Evolutionary conservation across 352 stramenopile species (phyloP).

Genomic region (Phytophthora capsici): DNA sequence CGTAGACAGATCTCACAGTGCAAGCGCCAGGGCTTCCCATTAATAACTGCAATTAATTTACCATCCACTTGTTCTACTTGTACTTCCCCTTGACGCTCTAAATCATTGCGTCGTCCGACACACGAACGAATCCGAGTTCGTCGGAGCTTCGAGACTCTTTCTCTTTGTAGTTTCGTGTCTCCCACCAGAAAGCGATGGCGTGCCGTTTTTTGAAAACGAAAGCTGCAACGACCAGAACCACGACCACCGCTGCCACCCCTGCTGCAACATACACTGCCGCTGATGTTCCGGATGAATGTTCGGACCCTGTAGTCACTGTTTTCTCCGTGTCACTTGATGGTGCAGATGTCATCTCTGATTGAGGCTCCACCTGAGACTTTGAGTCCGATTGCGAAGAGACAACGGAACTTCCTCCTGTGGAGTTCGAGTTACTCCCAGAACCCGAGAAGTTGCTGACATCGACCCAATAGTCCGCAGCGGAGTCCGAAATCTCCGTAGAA

Average conservation of each 20-base stretch:
- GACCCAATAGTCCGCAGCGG: constrained; percentile 33
- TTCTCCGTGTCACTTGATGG: constrained; percentile 6
- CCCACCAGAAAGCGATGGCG: constrained; percentile 32
- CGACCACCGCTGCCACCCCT: constrained; percentile 23
- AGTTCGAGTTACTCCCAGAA: constrained; percentile 18
- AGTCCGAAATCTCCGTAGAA: constrained; percentile 15
- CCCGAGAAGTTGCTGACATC: constrained; percentile 4
- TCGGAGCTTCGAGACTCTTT: constrained; percentile 33
- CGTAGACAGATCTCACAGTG: constrained; percentile 1
- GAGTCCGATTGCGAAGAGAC: constrained; percentile 9
- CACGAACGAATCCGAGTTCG: constrained; percentile 36
- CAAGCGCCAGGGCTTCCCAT: background rate
- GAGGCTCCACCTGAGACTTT: constrained; percentile 8
- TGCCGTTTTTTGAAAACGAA: constrained; percentile 29
- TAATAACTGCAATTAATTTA: constrained; percentile 20
- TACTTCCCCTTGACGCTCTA: constrained; percentile 14
- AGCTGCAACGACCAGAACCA: constrained; percentile 28
- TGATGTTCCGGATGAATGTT: constrained; percentile 19
- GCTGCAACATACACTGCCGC: constrained; percentile 25
- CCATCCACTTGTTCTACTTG: background rate
- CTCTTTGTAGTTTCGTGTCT: constrained; percentile 17
- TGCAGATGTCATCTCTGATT: constrained; percentile 14
- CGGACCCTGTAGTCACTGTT: constrained; percentile 15
- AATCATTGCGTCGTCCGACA: constrained; percentile 30
- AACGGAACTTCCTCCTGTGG: background rate